These are phyloP conservation scores for Lanmaoa pseudosensibilis DNA, from an alignment of 768 basidiomycete genomes.

Conservation along the genomic window DNA sequence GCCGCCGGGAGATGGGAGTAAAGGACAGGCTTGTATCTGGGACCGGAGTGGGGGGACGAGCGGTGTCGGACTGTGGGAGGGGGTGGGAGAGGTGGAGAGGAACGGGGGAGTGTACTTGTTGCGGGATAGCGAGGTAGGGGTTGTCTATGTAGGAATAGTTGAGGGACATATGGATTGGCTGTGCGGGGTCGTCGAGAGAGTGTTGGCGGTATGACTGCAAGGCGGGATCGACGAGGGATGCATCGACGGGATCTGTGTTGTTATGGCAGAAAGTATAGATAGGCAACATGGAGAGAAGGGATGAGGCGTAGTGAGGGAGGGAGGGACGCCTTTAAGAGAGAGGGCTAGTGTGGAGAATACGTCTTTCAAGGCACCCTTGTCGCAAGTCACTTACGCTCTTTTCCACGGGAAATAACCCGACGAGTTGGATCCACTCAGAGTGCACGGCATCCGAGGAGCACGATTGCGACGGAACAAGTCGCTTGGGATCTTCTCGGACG, in stretches of 20 bases:
- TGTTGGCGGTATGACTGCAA: not conserved
- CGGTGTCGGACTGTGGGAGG: not conserved
- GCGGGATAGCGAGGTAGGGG: slow-evolving; percentile 1
- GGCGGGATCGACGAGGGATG: slow-evolving; percentile 1
- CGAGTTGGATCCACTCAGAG: not conserved
- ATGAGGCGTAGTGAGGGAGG: not conserved
- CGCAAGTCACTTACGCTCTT: not conserved
- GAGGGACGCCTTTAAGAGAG: slow-evolving; percentile 4
- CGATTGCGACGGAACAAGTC: not conserved
- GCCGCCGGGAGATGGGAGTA: slow-evolving; percentile 11
- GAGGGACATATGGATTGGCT: not conserved
- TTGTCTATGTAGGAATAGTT: slow-evolving; percentile 18
- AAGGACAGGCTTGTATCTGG: slow-evolving; percentile 3
- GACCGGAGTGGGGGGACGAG: slow-evolving; percentile 9
- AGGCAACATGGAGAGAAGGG: slow-evolving; percentile 9
- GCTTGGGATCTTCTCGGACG: not conserved
- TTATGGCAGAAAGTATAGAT: not conserved
- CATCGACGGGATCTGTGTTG: slow-evolving; percentile 14
- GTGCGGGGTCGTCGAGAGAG: not conserved
- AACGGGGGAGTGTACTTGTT: not conserved
- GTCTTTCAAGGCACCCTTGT: not conserved
- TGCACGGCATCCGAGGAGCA: slow-evolving; percentile 29
- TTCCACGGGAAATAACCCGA: not conserved
- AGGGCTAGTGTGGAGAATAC: not conserved
- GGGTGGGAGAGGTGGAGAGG: not conserved